Evolutionary conservation across 257 asterid species (phyloP), one percentile per base, ranked within the genome.

Genomic region (Leptodermis oblonga): DNA sequence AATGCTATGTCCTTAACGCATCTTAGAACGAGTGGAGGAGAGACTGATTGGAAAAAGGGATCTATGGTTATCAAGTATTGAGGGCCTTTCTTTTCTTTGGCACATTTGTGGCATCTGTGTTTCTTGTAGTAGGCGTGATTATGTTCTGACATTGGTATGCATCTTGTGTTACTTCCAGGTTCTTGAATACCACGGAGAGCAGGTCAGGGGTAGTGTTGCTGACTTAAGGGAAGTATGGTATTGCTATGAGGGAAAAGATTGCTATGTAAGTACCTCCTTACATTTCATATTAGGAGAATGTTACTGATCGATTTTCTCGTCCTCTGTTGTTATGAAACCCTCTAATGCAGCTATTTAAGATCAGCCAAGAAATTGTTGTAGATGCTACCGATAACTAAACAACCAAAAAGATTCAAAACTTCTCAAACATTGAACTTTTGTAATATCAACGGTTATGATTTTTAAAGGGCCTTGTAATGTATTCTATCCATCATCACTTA

Each of bases 161-260:
- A 31, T 34, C 60, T 46, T 46, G 54, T 80, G 45, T 71, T 80
- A 55, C 70, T 60, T 67, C 76, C 80, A 93, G 98, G 96, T 93
- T 80, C 90, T 93, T 49, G 98, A 93, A 79, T 93, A 93, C 77
- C 98, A 97, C 54, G 97, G 98, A 33, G 98, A 93, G 82, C 96
- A 87, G 79, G 97, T 93, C 68, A 84, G 98, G 75, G 84, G 97
- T 73, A 86, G 96, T 73, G 79, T 93, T 77, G 97, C 98, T 34
- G 98, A 93, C 85, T 83, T 90, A 53, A 88, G 98, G 82, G 98
- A 93, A 82, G 94, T 92, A 69, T 90, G 81, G 65, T 93, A 93
- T 74, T 89, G 87, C 25, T 60, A 83, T 48, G 82, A 81, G 77
- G 96, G 98, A 74, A 93, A 93, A 86, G 97, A 90, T 77, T 93